Evolutionary conservation across 805 yeast species (phyloP), one percentile per base, ranked within the genome.

Genomic region (Lipomyces spencermartinsiae): DNA sequence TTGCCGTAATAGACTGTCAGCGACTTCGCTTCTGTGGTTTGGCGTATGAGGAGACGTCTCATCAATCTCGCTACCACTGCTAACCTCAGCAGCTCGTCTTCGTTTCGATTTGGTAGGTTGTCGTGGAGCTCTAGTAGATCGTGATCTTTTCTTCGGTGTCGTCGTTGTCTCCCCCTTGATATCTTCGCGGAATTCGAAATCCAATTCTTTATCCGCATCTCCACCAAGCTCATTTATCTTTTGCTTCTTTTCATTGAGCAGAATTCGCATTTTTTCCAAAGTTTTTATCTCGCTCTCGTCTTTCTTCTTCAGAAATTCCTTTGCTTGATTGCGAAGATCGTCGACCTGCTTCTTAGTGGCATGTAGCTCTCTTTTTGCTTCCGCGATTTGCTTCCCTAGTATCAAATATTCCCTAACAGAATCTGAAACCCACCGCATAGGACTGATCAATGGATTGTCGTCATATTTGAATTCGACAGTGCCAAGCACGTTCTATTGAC

Each of bases 161-260:
- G 12, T 33, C 16, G 53, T 31, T 31, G 53, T 31, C 31, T 31
- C 53, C 58, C 22, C 34, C 39, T 59, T 12, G 37, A 25, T 58
- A 4, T 63, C 59, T 59, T 59, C 49, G 16, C n/a, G 25, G 22
- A 35, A 14, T 12, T 59, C 54, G 35, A 33, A 14, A 33, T 43
- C 55, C 54, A 29, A 22, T 9, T 16, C 59, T 61, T 33, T 49
- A 39, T 22, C 43, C 7, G 34, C 39, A 5, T 19, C 63, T 2
- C 43, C 63, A 14, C 58, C 58, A 5, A 64, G 63, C 25, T 64
- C 67, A 22, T 62, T 55, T 12, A 65, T 65, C 59, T 49, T 60
- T 29, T 37, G 34, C 58, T 66, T 66, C 66, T 66, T 66, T 22
- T 59, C 66, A 43, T 66, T 66, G 16, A 66, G 54, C 22, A 66